Evolutionary conservation across 495 filamentous ascomycete genomes (phyloP).

Genomic region (Glonium stellatum): DNA sequence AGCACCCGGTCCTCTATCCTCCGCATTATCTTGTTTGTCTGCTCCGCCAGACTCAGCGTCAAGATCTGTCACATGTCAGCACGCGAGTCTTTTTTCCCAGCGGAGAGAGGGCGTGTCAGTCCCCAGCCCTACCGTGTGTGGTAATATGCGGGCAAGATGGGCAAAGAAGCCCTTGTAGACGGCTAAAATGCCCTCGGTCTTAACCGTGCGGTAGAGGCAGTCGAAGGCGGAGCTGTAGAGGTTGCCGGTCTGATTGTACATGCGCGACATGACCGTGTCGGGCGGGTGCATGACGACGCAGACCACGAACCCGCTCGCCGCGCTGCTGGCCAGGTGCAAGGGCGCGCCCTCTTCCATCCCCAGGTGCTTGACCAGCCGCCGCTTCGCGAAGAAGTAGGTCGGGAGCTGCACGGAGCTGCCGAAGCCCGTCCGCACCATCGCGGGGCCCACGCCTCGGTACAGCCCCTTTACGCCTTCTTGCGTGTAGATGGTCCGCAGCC

Average conservation of each 20-base stretch:
- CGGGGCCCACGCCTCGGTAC: conserved; percentile 83
- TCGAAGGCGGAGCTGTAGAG: conserved; percentile 89
- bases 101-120: background rate
- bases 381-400: conserved; percentile 97
- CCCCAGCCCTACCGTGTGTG: conserved; percentile 72
- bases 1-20: conserved; percentile 66
- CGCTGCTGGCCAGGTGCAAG: conserved; percentile 80
- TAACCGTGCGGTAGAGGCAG: conserved; percentile 83
- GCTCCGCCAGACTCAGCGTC: conserved; percentile 88
- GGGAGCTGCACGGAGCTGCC: conserved; percentile 92
- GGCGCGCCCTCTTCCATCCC: conserved; percentile 88
- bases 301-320: conserved; percentile 89
- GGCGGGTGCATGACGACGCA: conserved; percentile 98
- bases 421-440: conserved; percentile 96
- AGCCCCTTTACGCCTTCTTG: conserved; percentile 73
- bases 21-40: conserved; percentile 87
- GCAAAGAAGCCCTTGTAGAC: conserved; percentile 99
- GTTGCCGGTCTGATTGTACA: conserved; percentile 99
- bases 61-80: conserved; percentile 52
- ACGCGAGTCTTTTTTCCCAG: background rate
- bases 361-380: conserved; percentile 67
- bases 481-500: conserved; percentile 67
- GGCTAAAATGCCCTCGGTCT: conserved; percentile 82
- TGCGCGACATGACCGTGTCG: conserved; percentile 95
- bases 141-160: conserved; percentile 86